Conservation (phyloP, 805 yeast species). For the Hanseniaspora nectarophila region DNA sequence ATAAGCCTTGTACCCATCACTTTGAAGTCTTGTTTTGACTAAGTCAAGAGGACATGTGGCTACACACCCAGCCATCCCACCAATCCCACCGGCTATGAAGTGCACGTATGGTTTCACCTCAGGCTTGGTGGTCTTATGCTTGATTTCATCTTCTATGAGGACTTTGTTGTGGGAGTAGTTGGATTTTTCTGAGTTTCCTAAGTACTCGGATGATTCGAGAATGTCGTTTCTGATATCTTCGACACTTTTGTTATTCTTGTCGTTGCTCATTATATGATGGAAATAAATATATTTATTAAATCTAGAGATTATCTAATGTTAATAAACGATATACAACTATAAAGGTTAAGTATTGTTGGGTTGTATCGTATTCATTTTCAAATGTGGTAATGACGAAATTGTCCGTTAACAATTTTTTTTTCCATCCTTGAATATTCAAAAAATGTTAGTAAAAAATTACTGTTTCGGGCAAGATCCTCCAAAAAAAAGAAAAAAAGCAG, state of each 20-base stretch:
- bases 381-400: no score
- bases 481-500: not conserved
- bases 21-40: constrained; percentile 87
- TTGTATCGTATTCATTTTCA: no score
- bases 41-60: constrained; percentile 92
- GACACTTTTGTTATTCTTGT: not conserved
- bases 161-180: not conserved
- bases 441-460: no score
- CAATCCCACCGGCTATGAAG: constrained; percentile 83
- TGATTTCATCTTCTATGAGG: constrained; percentile 11
- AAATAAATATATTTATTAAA: no score
- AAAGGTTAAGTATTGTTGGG: no score
- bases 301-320: no score
- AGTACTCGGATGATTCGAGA: constrained; percentile 1
- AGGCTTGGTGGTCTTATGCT: constrained; percentile 13
- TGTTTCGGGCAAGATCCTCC: not conserved
- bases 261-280: not conserved
- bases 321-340: no score
- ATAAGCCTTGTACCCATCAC: constrained; percentile 59
- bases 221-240: not conserved
- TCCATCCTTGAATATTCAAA: not conserved
- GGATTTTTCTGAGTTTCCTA: constrained; percentile 12
- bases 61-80: constrained; percentile 96
- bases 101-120: constrained; percentile 52
- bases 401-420: not conserved